These are phyloP conservation scores for Cladosporium sp. DNA, from an alignment of 2,329 filamentous ascomycete species.

Conservation along the genomic window DNA sequence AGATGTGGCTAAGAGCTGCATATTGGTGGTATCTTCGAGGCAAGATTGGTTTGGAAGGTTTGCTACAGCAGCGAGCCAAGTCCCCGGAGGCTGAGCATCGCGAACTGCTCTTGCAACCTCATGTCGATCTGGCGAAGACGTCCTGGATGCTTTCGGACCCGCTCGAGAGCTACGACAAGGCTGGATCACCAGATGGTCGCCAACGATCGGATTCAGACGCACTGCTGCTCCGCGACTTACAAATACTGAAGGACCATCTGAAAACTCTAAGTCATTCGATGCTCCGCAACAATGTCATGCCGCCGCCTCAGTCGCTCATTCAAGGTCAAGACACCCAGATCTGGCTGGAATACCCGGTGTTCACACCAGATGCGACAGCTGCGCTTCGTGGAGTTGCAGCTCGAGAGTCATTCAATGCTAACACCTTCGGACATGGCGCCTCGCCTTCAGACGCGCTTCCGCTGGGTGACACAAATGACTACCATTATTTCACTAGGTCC, in stretches of 20 bases:
- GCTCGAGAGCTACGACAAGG: conserved; percentile 24
- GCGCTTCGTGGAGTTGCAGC: conserved; percentile 59
- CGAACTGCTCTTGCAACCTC: conserved; percentile 64
- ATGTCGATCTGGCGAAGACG: conserved; percentile 78
- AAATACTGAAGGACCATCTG: conserved; percentile 37
- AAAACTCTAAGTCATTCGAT: conserved; percentile 75
- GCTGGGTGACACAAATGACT: conserved; percentile 64
- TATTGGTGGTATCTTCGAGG: conserved; percentile 90
- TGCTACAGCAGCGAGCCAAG: conserved; percentile 53
- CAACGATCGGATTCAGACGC: not conserved
- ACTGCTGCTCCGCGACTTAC: conserved; percentile 12
- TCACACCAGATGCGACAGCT: conserved; percentile 66
- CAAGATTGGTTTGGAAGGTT: conserved; percentile 66
- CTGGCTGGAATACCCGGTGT: conserved; percentile 72
- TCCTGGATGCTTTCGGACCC: conserved; percentile 66
- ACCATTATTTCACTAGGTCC: conserved; percentile 72
- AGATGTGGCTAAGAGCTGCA: conserved; percentile 60
- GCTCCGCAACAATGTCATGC: conserved; percentile 75
- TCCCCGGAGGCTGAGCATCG: conserved; percentile 40
- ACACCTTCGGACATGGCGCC: not conserved
- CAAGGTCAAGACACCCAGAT: conserved; percentile 75
- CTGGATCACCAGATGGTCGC: not conserved
- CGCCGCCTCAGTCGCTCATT: conserved; percentile 59
- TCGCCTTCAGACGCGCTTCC: conserved; percentile 65
- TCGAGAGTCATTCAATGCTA: not conserved